Percentiles rank a stretch among this genome's conserved stretches.
Conservation (phyloP, 2,329 filamentous ascomycete species). For the Exophiala lecanii-corni region DNA sequence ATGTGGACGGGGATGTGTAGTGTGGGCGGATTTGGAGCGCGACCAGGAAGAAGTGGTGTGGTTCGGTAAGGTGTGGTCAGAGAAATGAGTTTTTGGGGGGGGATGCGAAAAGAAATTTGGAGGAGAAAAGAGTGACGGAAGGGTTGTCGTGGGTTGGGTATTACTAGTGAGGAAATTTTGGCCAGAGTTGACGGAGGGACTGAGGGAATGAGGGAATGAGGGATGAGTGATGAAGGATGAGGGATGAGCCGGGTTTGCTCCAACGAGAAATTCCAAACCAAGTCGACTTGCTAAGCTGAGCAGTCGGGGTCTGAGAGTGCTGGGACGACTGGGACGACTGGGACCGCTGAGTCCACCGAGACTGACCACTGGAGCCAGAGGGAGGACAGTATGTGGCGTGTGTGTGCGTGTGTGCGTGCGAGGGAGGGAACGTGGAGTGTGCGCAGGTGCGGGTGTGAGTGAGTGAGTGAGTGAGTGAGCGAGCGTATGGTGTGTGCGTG, state of each 20-base stretch:
- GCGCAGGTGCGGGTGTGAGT: too few relatives aligned
- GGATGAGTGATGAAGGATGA: conserved; percentile 7
- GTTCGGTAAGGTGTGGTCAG: conserved; percentile 18
- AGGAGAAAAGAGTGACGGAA: conserved; percentile 11
- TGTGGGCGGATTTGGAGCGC: conserved; percentile 12
- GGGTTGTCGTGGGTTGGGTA: conserved; percentile 5
- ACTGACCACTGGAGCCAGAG: too few relatives aligned
- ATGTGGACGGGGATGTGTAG: conserved; percentile 14
- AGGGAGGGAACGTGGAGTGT: too few relatives aligned
- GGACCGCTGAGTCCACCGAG: too few relatives aligned
- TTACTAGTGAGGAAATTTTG: conserved; percentile 9
- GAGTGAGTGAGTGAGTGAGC: too few relatives aligned
- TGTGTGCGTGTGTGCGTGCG: too few relatives aligned
- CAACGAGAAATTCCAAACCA: too few relatives aligned
- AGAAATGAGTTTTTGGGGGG: conserved; percentile 11
- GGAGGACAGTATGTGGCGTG: too few relatives aligned
- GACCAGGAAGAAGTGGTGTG: background rate
- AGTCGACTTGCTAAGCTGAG: too few relatives aligned
- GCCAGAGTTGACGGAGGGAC: conserved; percentile 8
- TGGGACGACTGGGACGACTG: too few relatives aligned
- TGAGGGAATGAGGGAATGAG: background rate
- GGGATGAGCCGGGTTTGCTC: conserved; percentile 15
- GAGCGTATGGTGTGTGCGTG: conserved; percentile 5
- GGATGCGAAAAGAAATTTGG: conserved; percentile 4
- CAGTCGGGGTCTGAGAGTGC: too few relatives aligned